Evolutionary conservation across 371 early-diverging fungal genomes (phyloP).

Genomic region (Capniomyces stellatus): DNA sequence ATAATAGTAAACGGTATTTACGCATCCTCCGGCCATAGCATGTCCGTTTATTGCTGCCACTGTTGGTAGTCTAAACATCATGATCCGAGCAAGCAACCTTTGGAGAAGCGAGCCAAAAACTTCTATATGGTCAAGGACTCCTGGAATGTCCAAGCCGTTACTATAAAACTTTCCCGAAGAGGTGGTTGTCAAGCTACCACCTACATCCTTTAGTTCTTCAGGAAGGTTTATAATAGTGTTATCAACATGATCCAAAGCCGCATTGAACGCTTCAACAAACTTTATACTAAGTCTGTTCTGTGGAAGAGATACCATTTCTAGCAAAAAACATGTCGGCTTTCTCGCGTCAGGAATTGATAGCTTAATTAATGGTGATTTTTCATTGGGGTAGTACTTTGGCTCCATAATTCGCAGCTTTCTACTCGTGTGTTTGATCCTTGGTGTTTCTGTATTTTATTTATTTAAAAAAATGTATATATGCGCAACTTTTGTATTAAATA

Average conservation of each 20-base stretch:
- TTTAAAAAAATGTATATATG: too few relatives aligned
- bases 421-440: too few relatives aligned
- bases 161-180: slow-evolving; percentile 52
- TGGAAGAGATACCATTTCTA: slow-evolving; percentile 15
- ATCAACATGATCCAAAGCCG: slow-evolving; percentile 42
- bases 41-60: slow-evolving; percentile 69
- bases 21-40: slow-evolving; percentile 68
- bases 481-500: too few relatives aligned
- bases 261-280: slow-evolving; percentile 33
- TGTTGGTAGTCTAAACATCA: slow-evolving; percentile 56
- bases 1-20: not conserved
- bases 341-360: slow-evolving; percentile 17
- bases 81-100: slow-evolving; percentile 32
- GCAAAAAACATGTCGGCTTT: slow-evolving; percentile 15
- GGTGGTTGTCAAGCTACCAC: slow-evolving; percentile 37
- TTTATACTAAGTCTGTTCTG: slow-evolving; percentile 51
- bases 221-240: slow-evolving; percentile 19
- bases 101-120: not conserved
- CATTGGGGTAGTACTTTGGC: not conserved
- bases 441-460: too few relatives aligned
- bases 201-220: slow-evolving; percentile 16
- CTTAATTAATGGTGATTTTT: slow-evolving; percentile 6
- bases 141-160: slow-evolving; percentile 42
- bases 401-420: too few relatives aligned
- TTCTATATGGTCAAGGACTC: not conserved